Evolutionary conservation across 78 protist genomes (phyloP), one percentile per base, ranked within the genome.

Genomic region (Anaeramoeba flamelloides): DNA sequence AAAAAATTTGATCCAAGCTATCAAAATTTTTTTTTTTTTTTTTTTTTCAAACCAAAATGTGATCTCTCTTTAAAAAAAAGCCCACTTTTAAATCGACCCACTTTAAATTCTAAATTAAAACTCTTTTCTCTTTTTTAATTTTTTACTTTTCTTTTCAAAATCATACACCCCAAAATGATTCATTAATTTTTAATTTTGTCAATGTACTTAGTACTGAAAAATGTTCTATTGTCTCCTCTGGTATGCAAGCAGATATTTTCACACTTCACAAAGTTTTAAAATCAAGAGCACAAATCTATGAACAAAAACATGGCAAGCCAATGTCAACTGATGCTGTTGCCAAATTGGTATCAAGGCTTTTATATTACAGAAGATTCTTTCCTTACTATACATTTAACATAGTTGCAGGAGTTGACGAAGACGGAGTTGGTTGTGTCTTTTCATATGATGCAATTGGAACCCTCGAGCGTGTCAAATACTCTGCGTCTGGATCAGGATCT

Each of bases 381-480:
- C 99, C 99, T 34, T 91, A 81, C 78, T 95, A 95, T 86, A 85
- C 98, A 1, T 91, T 89, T 86, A 92, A 92, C 86, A 64, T 95
- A 37, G 77, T 96, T 22, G 96, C 81, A 0, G 98, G 98, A 31
- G 77, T 92, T 17, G 93, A 91, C 86, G 87, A 74, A 36, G 41
- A 90, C 2, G 93, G 89, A 84, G 22, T 77, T 36, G 96, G 96
- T 36, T 86, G 84, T n/a, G 86, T 92, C 34, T 95, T 87, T 89
- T 31, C 84, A 3, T 97, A 93, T 82, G 99, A 97, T 38, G 94
- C 96, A 0, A 90, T 97, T 1, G 99, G 99, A 40, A 84, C 88
- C 53, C 88, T 80, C 39, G 91, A 94, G 79, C 79, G 87, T 30
- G 80, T 86, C 40, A 40, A 41, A 3, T 86, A 87, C 77, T 74